A percentile compares a stretch with the other conserved stretches of the same genome.
Evolutionary conservation across 441 rosid species (phyloP).

Genomic region (Gossypium schwendimanii): DNA sequence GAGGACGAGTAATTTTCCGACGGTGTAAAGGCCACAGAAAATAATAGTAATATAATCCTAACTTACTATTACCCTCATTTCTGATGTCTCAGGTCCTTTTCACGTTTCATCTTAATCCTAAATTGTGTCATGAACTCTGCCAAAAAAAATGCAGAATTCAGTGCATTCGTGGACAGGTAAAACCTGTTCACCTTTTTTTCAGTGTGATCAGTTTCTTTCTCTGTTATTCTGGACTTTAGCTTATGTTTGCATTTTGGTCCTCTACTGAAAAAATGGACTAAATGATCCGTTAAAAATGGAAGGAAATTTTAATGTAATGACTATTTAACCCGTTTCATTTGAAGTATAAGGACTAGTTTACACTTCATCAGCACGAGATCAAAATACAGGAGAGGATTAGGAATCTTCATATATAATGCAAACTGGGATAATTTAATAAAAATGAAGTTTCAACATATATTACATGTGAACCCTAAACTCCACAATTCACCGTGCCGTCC

Average conservation of each 20-base stretch:
- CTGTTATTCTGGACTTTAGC: too few relatives aligned
- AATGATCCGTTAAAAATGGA: too few relatives aligned
- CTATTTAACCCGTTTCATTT: too few relatives aligned
- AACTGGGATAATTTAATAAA: too few relatives aligned
- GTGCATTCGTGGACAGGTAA: neutral
- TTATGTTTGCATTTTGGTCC: too few relatives aligned
- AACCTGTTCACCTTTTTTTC: neutral
- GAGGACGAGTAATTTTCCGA: neutral
- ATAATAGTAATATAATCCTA: neutral
- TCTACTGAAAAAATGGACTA: too few relatives aligned
- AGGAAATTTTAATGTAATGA: too few relatives aligned
- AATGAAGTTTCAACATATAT: neutral
- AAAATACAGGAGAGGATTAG: too few relatives aligned
- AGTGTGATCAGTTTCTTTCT: neutral
- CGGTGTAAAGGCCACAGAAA: neutral
- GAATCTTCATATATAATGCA: too few relatives aligned
- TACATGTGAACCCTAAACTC: neutral
- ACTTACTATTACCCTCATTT: neutral
- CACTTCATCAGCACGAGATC: too few relatives aligned
- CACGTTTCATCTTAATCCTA: neutral
- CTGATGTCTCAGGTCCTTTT: neutral
- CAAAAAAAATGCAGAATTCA: neutral
- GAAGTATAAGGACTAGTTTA: too few relatives aligned
- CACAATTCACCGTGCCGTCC: neutral
- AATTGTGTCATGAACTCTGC: neutral